Base-by-base conservation (phyloP, 345 rosid genomes). In the Brassica carinata region DNA sequence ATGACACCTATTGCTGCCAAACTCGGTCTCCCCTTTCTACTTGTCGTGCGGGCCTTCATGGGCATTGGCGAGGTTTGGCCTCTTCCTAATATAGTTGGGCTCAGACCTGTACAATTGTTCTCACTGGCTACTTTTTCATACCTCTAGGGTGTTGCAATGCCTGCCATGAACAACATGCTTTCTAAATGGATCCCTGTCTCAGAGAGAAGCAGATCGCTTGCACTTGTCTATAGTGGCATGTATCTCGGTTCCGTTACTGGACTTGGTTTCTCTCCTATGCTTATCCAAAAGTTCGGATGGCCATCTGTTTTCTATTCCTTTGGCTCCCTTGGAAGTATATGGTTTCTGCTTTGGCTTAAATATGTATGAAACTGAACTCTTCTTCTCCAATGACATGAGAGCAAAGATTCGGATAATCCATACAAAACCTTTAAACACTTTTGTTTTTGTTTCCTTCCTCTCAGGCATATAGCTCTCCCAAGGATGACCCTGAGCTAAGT, bases 151-250 rank as follows among this genome's bases (percentile, higher is more conserved):
- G 99, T 95, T 78, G 99, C 99, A 55, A 95, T 95, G 99, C 99
- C 99, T 84, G 98, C 99, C 45, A 95, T 95, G 99, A 95, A 95
- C 87, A 95, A 93, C 89, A 82, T 93, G 74, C 89, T 95, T 73
- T 95, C 99, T 23, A 93, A 88, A 87, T 95, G 99, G 99, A 88
- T 95, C 86, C 98, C 99, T 36, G 98, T 95, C 82, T 93, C 98
- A 17, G 98, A 95, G 85, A 90, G 99, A 86, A 95, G 99, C 89
- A 91, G 99, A 81, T 91, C 99, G 29, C 95, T 93, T 84, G 92
- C 99, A 51, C 81, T 93, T 1, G 99, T 95, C 67, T 95, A 95
- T 63, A 95, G 99, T 71, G 99, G 98, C 84, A 95, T 95, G 99
- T 91, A 95, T 86, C 97, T 95, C 68, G 99, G 99, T 75, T 95